Evolutionary conservation across 2,329 filamentous ascomycete species (phyloP).

Genomic region (Neospermospora avenae): DNA sequence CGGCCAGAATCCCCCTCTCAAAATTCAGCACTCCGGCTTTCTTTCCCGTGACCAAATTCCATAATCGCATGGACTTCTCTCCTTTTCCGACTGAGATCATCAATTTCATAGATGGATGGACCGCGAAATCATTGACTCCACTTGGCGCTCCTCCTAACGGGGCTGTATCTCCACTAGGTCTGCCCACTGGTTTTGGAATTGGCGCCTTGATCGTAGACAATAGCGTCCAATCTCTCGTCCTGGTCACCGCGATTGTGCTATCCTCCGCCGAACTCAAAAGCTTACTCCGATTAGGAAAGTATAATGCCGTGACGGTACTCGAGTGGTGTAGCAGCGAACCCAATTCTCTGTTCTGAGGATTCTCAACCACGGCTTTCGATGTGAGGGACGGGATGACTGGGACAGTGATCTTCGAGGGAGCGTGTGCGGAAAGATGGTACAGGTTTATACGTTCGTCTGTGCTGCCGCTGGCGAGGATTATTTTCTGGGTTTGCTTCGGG

Average conservation of each 20-base stretch:
- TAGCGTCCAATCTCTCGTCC: conserved; percentile 85
- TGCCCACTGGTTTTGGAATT: conserved; percentile 72
- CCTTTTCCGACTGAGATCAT: conserved; percentile 92
- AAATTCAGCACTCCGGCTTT: conserved; percentile 94
- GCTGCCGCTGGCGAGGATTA: conserved; percentile 85
- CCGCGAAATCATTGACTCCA: conserved; percentile 92
- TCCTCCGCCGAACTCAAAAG: conserved; percentile 86
- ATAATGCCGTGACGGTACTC: conserved; percentile 73
- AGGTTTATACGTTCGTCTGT: conserved; percentile 95
- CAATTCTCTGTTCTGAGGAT: conserved; percentile 81
- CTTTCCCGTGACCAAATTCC: conserved; percentile 95
- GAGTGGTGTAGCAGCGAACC: conserved; percentile 85
- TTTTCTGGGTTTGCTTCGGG: conserved; percentile 68
- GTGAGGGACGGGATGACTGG: conserved; percentile 63
- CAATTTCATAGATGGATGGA: conserved; percentile 94
- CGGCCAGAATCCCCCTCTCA: conserved; percentile 64
- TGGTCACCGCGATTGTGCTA: conserved; percentile 82
- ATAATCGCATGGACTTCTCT: conserved; percentile 87
- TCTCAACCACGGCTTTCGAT: conserved; percentile 74
- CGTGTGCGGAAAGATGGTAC: conserved; percentile 77
- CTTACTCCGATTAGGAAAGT: conserved; percentile 83
- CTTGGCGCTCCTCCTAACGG: conserved; percentile 74
- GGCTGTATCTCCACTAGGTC: conserved; percentile 88
- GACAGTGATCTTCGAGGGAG: conserved; percentile 55
- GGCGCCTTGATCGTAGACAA: conserved; percentile 88